These are phyloP conservation scores for Saccharomyces pastorianus DNA, from an alignment of 1,139 yeast genomes.

Conservation along the genomic window DNA sequence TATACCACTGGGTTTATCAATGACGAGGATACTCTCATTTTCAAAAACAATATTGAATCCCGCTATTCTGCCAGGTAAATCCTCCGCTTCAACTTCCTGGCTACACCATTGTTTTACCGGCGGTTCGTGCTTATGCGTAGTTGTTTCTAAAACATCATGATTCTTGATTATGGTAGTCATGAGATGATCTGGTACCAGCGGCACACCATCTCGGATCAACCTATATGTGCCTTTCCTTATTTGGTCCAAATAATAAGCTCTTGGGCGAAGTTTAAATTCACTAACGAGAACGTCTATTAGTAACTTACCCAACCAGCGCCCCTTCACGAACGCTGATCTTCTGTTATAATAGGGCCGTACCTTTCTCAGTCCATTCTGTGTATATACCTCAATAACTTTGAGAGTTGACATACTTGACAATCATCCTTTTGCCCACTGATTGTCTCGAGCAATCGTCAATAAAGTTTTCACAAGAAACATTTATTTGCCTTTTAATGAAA, in stretches of 20 bases:
- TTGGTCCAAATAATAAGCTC: constrained; percentile 17
- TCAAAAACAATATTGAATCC: constrained; percentile 36
- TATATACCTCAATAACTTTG: constrained; percentile 13
- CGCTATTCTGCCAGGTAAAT: constrained; percentile 6
- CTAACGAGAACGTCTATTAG: constrained; percentile 63
- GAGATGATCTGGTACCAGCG: constrained; percentile 12
- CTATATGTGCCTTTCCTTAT: constrained; percentile 18
- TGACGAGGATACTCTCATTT: constrained; percentile 45
- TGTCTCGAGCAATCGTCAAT: background rate
- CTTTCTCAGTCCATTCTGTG: constrained; percentile 43
- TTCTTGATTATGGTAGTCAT: constrained; percentile 23
- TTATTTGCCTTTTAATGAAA: background rate
- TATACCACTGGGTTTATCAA: constrained; percentile 67
- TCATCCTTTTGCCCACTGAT: background rate
- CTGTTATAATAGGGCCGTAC: constrained; percentile 81
- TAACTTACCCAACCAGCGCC: constrained; percentile 75
- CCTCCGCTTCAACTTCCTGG: constrained; percentile 14
- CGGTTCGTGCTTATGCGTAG: constrained; percentile 59
- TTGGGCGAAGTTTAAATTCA: constrained; percentile 49
- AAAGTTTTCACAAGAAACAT: background rate
- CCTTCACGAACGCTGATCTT: constrained; percentile 74
- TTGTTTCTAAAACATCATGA: constrained; percentile 45
- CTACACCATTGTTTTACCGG: constrained; percentile 35
- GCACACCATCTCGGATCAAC: constrained; percentile 16
- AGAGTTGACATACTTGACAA: background rate